Conservation (phyloP, 139 green algal genomes). For the Penium margaritaceum region DNA sequence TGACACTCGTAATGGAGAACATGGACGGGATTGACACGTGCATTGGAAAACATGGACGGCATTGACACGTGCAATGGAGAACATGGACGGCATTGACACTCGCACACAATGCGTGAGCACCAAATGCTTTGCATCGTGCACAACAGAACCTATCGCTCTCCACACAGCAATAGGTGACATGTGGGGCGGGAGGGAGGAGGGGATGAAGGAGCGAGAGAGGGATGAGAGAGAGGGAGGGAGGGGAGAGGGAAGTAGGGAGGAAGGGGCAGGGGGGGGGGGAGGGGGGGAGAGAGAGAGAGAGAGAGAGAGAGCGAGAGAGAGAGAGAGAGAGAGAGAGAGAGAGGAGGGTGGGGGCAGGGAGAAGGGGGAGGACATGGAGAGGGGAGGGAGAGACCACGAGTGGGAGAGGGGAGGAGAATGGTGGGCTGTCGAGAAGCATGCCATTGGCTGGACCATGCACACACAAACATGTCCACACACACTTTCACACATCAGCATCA, state of each 20-base stretch:
- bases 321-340: neutral
- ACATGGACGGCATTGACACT: too few relatives aligned
- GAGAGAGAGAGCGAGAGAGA: neutral
- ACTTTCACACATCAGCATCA: too few relatives aligned
- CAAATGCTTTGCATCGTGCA: too few relatives aligned
- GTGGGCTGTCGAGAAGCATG: too few relatives aligned
- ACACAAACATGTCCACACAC: neutral
- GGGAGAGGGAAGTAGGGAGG: neutral
- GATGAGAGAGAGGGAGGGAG: neutral
- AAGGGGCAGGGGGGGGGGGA: neutral
- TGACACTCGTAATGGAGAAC: conserved; percentile 12
- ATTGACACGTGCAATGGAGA: conserved; percentile 16
- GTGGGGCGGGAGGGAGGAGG: neutral
- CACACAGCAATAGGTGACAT: too few relatives aligned
- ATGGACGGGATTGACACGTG: neutral
- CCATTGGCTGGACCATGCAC: neutral
- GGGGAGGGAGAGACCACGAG: too few relatives aligned
- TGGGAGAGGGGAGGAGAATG: too few relatives aligned
- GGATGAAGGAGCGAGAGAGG: neutral
- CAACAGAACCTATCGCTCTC: too few relatives aligned
- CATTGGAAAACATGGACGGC: too few relatives aligned
- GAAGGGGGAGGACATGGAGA: too few relatives aligned
- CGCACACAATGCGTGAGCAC: too few relatives aligned
- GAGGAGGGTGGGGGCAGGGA: neutral
- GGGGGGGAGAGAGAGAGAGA: neutral